Base-by-base conservation (phyloP, 2,329 filamentous ascomycete species). In the Clonostachys sp. region DNA sequence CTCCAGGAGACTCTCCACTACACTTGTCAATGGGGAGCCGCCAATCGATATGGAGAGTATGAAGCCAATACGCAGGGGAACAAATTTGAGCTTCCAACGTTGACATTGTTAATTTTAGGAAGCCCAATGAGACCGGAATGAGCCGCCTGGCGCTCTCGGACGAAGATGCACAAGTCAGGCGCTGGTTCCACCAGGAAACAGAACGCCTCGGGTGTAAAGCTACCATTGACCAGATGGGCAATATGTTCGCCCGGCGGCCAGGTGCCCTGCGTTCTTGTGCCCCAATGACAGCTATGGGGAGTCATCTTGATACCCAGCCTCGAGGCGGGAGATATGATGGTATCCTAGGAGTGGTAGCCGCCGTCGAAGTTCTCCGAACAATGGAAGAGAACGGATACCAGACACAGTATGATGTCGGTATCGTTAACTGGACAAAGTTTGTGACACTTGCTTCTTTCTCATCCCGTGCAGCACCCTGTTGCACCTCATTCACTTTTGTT, bases 401-500 rank as follows among this genome's bases (percentile, higher is more conserved):
- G 58, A 91, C 88, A 0, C 77, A 86, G 41, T 86, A 81, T 38
- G 84, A 84, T 2, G 75, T 91, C 1, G 87, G 86, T 1, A 80
- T 91, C 1, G 81, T 91, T 3, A 89, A 91, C 58, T 89, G 85
- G 86, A 91, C 86, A 3, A 89, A 89, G 75, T 80, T 57, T 50
- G 65, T 46, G 3, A 10, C 24, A 30, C 24, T 30, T 5, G 24
- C 3, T 30, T 30, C 24, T 10, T 3, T 10, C 24, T 30, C 24
- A 30, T 30, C 24, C 8, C 24, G 8, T 30, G 24, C 10, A n/a
- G 36, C 12, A 39, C 36, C 36, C 13, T 17, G 13, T 8, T 13
- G 20, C 5, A 5, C 17, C 41, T 33, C 34, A 9, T 16, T 44
- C 3, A 44, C 42, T 9, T 4, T 2, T 10, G 24, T 30, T 6